Percentiles rank a stretch among this genome's conserved stretches.
phyloP scores from a whole-genome alignment of 176 grass and related monocot species.

The Saccharum spontaneum region DNA sequence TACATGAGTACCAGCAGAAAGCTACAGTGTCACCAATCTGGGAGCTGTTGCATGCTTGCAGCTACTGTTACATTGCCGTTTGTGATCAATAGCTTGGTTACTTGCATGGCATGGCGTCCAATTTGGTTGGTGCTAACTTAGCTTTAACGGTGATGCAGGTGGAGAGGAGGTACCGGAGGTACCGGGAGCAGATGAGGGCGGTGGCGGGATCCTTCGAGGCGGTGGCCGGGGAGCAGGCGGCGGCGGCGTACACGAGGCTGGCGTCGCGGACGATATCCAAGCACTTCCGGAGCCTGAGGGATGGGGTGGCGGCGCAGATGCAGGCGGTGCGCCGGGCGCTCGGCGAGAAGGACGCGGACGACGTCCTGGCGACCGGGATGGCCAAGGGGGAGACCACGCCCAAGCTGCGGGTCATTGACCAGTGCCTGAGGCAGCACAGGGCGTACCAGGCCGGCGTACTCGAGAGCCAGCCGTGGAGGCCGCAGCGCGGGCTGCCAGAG shows the following conservation, averaged over 20 bases:
- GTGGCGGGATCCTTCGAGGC: constrained; percentile 69
- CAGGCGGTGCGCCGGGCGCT: constrained; percentile 46
- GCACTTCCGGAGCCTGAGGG: constrained; percentile 76
- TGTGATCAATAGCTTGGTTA: background rate
- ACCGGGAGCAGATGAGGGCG: constrained; percentile 74
- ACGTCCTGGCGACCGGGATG: background rate
- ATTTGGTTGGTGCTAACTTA: background rate
- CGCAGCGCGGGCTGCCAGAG: constrained; percentile 82
- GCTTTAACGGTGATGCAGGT: constrained; percentile 47
- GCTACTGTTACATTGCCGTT: background rate
- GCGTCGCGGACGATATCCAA: constrained; percentile 76
- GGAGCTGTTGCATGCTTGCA: background rate
- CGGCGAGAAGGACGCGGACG: constrained; percentile 61
- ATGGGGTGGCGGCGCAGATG: constrained; percentile 66
- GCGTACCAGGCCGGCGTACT: constrained; percentile 59
- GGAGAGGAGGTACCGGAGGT: constrained; percentile 79
- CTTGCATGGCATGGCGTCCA: background rate
- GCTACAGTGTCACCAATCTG: constrained; percentile 3
- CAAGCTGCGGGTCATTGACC: constrained; percentile 66
- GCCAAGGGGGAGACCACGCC: constrained; percentile 66
- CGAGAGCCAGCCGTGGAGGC: constrained; percentile 79
- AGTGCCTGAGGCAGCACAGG: constrained; percentile 78
- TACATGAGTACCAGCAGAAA: background rate
- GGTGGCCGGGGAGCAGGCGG: constrained; percentile 65
- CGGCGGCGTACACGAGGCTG: constrained; percentile 56